A percentile compares a stretch with the other conserved stretches of the same genome.
These are phyloP conservation scores for Xanthoconium purpureum DNA, from an alignment of 768 basidiomycete genomes.

Conservation along the genomic window DNA sequence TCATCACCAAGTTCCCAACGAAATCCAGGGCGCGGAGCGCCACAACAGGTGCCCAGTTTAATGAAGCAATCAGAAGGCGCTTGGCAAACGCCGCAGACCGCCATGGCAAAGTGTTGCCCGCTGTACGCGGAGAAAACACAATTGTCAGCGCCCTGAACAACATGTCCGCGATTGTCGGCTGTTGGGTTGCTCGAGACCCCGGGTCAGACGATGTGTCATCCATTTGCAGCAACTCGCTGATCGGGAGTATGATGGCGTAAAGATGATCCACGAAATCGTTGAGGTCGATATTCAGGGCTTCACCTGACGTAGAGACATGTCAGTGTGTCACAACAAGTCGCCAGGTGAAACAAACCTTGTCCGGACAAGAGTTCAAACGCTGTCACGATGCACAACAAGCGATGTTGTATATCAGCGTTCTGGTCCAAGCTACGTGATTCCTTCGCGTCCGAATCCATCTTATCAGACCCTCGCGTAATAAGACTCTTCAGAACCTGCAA, in stretches of 20 bases:
- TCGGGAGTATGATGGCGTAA: conserved; percentile 75
- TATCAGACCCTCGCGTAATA: conserved; percentile 50
- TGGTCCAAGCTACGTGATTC: conserved; percentile 32
- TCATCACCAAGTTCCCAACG: conserved; percentile 65
- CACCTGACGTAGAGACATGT: conserved; percentile 50
- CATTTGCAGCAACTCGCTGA: conserved; percentile 64
- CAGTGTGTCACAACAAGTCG: conserved; percentile 7
- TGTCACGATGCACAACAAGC: conserved; percentile 84
- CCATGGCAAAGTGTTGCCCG: conserved; percentile 58
- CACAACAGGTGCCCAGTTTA: conserved; percentile 74
- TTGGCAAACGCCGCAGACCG: conserved; percentile 91
- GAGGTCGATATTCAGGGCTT: conserved; percentile 96
- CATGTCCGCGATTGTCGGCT: conserved; percentile 55
- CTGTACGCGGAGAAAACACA: conserved; percentile 72
- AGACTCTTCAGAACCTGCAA: conserved; percentile 81
- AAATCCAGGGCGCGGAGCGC: conserved; percentile 72
- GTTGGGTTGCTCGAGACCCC: conserved; percentile 25
- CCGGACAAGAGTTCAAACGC: conserved; percentile 97
- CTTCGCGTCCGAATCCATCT: conserved; percentile 39
- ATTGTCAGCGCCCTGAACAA: conserved; percentile 83
- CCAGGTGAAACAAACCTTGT: conserved; percentile 59
- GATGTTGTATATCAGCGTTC: conserved; percentile 47
- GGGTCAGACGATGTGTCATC: conserved; percentile 44
- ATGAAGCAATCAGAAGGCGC: conserved; percentile 75
- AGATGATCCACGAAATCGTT: conserved; percentile 82